phyloP scores from a whole-genome alignment of 352 stramenopile species.

The Aphanomyces astaci region DNA sequence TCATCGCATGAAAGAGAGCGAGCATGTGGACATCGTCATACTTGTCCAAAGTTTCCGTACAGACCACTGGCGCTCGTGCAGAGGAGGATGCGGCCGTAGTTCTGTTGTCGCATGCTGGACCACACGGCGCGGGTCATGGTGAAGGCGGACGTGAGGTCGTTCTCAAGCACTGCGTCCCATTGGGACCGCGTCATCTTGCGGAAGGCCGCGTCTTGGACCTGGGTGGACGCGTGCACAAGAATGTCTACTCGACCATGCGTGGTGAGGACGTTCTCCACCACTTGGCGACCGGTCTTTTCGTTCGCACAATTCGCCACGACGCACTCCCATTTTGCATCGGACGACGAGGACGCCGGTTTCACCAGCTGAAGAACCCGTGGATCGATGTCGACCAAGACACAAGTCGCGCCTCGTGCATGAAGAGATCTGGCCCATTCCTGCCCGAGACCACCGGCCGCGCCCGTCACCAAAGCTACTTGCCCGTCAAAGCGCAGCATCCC shows the following conservation, averaged over 20 bases:
- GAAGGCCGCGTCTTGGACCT: conserved; percentile 67
- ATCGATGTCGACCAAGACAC: conserved; percentile 13
- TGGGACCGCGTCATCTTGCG: conserved; percentile 57
- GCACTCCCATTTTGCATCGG: neutral
- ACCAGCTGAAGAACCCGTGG: neutral
- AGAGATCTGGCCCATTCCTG: neutral
- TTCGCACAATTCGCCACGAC: conserved; percentile 15
- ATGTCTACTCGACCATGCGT: conserved; percentile 11
- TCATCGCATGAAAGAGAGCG: no score
- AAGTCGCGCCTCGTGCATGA: neutral
- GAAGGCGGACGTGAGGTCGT: conserved; percentile 30
- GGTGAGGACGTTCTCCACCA: conserved; percentile 6
- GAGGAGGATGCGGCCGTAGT: conserved; percentile 66
- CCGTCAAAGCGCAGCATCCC: conserved; percentile 16
- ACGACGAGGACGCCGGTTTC: neutral
- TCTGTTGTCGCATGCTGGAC: conserved; percentile 59
- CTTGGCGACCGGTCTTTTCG: neutral
- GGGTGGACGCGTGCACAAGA: conserved; percentile 30
- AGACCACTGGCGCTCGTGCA: conserved; percentile 54
- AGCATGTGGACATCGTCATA: no score
- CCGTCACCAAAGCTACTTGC: conserved; percentile 18
- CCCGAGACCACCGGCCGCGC: conserved; percentile 12
- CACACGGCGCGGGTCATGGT: conserved; percentile 55
- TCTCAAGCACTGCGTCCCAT: conserved; percentile 32
- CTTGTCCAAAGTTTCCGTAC: conserved; percentile 71